phyloP scores from a whole-genome alignment of 139 green algal genomes.

The Chlorella sorokiniana region DNA sequence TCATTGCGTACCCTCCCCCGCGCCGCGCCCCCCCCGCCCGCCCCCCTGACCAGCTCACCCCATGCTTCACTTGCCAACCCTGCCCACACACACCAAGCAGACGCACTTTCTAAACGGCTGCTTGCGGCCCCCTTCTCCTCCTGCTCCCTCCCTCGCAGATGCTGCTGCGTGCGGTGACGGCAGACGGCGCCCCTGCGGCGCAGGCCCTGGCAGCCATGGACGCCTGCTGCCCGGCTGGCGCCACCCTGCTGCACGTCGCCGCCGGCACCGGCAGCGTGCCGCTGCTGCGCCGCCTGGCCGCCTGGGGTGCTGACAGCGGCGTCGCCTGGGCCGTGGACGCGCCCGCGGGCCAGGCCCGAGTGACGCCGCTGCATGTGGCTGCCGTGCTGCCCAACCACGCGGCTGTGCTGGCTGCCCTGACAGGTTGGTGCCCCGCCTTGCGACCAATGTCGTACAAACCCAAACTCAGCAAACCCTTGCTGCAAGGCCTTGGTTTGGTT shows the following conservation, averaged over 20 bases:
- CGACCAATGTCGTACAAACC: not conserved
- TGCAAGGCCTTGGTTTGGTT: not conserved
- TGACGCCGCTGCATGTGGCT: conserved; percentile 52
- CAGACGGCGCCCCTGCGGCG: not conserved
- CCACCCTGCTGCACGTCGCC: conserved; percentile 41
- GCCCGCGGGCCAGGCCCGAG: not conserved
- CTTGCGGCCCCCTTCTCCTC: not conserved
- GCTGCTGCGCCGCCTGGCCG: conserved; percentile 31
- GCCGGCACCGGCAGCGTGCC: conserved; percentile 33
- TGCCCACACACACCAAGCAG: not conserved
- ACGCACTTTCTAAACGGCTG: not conserved
- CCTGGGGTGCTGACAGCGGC: conserved; percentile 18
- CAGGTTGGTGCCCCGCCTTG: not conserved
- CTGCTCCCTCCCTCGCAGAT: not conserved
- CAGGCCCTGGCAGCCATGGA: conserved; percentile 24
- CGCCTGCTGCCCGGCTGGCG: not conserved
- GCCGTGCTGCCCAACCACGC: conserved; percentile 35
- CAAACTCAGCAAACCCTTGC: not conserved
- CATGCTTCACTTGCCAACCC: not conserved
- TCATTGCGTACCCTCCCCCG: no score
- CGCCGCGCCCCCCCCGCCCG: no score
- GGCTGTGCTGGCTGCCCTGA: conserved; percentile 4
- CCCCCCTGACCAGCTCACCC: no score
- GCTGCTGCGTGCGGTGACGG: conserved; percentile 38
- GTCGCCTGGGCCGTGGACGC: conserved; percentile 8